These are phyloP conservation scores for Hypoxylon sp. DNA, from an alignment of 2,329 filamentous ascomycete species.

Conservation along the genomic window DNA sequence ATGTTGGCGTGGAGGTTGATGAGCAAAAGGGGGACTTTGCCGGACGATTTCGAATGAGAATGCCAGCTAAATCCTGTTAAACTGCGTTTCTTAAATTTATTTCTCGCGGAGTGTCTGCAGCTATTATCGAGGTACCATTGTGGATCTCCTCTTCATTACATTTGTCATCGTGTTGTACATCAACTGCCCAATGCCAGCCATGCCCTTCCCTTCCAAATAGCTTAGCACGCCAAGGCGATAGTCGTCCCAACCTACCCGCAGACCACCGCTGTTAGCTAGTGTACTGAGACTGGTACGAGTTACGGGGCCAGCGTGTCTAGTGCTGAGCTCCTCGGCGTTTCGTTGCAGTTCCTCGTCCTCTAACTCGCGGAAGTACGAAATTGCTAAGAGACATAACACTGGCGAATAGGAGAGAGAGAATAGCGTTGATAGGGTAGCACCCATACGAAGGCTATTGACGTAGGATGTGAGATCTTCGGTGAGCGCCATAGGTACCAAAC, in stretches of 20 bases:
- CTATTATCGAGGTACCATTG: not conserved
- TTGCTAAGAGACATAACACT: slow-evolving; percentile 68
- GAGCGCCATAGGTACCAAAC: slow-evolving; percentile 63
- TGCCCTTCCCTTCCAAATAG: slow-evolving; percentile 74
- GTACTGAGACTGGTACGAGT: slow-evolving; percentile 75
- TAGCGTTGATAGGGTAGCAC: slow-evolving; percentile 62
- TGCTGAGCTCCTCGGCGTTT: slow-evolving; percentile 57
- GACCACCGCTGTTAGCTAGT: slow-evolving; percentile 75
- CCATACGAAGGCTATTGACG: slow-evolving; percentile 63
- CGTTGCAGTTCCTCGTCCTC: slow-evolving; percentile 68
- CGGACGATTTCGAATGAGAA: not conserved
- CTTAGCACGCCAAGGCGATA: slow-evolving; percentile 81
- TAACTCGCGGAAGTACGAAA: slow-evolving; percentile 67
- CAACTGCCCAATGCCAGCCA: slow-evolving; percentile 76
- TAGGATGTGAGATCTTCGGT: slow-evolving; percentile 64
- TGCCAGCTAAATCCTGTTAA: not conserved
- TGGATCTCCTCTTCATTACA: slow-evolving; percentile 66
- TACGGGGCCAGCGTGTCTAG: slow-evolving; percentile 76
- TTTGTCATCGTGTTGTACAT: slow-evolving; percentile 88
- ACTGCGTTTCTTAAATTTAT: not conserved
- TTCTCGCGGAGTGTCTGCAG: slow-evolving; percentile 8
- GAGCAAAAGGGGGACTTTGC: not conserved
- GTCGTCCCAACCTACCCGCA: slow-evolving; percentile 78
- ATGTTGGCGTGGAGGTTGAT: too few relatives aligned
- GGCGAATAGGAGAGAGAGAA: slow-evolving; percentile 74